Evolutionary conservation across 2,329 filamentous ascomycete genomes (phyloP).

Genomic region (Sporothrix brunneoviolacea): DNA sequence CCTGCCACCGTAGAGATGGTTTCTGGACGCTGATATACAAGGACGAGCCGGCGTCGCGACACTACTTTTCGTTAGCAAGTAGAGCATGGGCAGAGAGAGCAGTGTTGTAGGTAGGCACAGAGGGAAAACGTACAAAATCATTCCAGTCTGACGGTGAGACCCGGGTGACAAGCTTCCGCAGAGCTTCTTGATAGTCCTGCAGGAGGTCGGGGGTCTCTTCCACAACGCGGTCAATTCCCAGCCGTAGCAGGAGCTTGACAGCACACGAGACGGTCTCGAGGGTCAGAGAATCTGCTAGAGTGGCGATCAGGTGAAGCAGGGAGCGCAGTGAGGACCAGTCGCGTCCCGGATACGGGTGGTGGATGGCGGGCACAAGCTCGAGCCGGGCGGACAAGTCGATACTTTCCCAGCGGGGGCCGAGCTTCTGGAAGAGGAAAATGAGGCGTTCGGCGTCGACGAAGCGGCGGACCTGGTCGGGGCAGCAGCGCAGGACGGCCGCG

Average conservation of each 20-base stretch:
- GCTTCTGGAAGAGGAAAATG: constrained; percentile 46
- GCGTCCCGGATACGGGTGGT: constrained; percentile 23
- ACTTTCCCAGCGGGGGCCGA: constrained; percentile 51
- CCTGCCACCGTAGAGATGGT: constrained; percentile 47
- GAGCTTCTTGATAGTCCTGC: constrained; percentile 33
- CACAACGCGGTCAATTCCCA: constrained; percentile 49
- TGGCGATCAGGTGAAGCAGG: constrained; percentile 37
- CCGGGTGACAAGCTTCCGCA: constrained; percentile 37
- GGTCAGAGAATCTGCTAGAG: constrained; percentile 30
- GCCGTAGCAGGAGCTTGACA: constrained; percentile 43
- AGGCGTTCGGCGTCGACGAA: constrained; percentile 41
- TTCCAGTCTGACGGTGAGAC: constrained; percentile 33
- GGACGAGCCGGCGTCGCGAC: constrained; percentile 39
- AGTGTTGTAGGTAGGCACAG: constrained; percentile 27
- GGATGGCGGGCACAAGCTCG: constrained; percentile 18
- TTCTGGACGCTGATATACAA: constrained; percentile 42
- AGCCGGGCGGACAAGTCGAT: constrained; percentile 21
- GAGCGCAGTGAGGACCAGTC: constrained; percentile 41
- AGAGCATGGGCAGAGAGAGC: neutral
- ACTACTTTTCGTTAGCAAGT: constrained; percentile 28
- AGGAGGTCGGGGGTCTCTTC: constrained; percentile 37
- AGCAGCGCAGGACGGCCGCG: constrained; percentile 44
- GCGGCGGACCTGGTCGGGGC: constrained; percentile 28
- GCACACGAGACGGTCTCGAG: constrained; percentile 32
- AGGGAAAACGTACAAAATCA: constrained; percentile 27